Conservation (phyloP, 257 asterid species). For the Forsythia viridissima region DNA sequence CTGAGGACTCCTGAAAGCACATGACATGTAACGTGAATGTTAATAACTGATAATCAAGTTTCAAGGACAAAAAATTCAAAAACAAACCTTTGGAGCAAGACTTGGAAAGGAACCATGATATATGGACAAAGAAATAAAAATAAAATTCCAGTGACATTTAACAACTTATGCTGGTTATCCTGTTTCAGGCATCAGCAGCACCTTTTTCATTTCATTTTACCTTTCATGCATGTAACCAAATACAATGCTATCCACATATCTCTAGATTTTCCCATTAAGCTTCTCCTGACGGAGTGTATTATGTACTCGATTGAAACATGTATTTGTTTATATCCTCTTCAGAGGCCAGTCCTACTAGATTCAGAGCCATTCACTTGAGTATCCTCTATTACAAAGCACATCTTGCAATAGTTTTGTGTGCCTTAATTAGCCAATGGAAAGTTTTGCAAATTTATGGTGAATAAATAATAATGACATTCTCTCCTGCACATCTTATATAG, state of each 20-base stretch:
- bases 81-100: not conserved
- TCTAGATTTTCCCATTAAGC: not conserved
- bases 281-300: not conserved
- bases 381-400: not conserved
- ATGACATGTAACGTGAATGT: not conserved
- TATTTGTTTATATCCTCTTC: too few relatives aligned
- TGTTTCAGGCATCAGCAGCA: slow-evolving; percentile 1
- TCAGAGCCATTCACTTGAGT: not conserved
- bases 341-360: not conserved
- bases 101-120: slow-evolving; percentile 3
- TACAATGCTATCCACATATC: not conserved
- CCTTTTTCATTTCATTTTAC: not conserved
- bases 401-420: not conserved
- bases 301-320: too few relatives aligned
- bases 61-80: not conserved
- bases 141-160: not conserved
- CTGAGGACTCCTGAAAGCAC: slow-evolving; percentile 52
- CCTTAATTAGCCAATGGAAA: not conserved
- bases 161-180: not conserved
- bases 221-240: not conserved
- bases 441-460: not conserved
- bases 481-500: not conserved
- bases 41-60: not conserved
- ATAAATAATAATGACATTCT: not conserved
- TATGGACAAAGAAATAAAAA: not conserved